Conservation (phyloP, 2,329 filamentous ascomycete genomes). For the Hansfordia pulvinata region DNA sequence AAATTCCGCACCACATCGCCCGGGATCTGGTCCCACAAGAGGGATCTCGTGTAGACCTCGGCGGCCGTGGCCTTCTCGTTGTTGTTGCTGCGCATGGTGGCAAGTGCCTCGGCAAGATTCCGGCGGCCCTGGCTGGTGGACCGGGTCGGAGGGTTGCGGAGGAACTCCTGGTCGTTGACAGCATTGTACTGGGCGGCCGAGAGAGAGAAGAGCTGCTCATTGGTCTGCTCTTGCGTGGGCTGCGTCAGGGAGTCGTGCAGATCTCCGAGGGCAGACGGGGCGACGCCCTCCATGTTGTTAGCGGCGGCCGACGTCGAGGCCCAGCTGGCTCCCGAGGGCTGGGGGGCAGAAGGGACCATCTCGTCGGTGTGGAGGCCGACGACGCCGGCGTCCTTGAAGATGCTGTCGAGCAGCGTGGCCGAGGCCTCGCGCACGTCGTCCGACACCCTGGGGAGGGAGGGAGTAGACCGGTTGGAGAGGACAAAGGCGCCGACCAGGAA, state of each 20-base stretch:
- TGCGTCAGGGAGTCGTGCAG: slow-evolving; percentile 56
- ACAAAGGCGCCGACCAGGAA: slow-evolving; percentile 94
- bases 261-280: slow-evolving; percentile 49
- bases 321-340: slow-evolving; percentile 38
- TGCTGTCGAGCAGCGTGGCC: slow-evolving; percentile 63
- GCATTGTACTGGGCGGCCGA: slow-evolving; percentile 81
- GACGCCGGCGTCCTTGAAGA: slow-evolving; percentile 69
- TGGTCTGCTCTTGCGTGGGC: slow-evolving; percentile 72
- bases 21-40: slow-evolving; percentile 91
- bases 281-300: slow-evolving; percentile 32
- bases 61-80: slow-evolving; percentile 60
- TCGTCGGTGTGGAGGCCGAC: slow-evolving; percentile 27
- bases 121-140: slow-evolving; percentile 50
- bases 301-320: slow-evolving; percentile 25
- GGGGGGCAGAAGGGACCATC: slow-evolving; percentile 32
- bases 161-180: slow-evolving; percentile 63
- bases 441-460: slow-evolving; percentile 63
- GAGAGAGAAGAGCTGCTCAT: slow-evolving; percentile 77
- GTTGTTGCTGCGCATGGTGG: slow-evolving; percentile 58
- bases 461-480: slow-evolving; percentile 65
- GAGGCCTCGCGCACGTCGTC: slow-evolving; percentile 71
- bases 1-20: slow-evolving; percentile 86
- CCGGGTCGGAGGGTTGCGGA: slow-evolving; percentile 39
- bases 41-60: slow-evolving; percentile 82
- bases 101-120: slow-evolving; percentile 69